Evolutionary conservation across 164 flowering plant species (phyloP).

Genomic region (Buxus sempervirens): DNA sequence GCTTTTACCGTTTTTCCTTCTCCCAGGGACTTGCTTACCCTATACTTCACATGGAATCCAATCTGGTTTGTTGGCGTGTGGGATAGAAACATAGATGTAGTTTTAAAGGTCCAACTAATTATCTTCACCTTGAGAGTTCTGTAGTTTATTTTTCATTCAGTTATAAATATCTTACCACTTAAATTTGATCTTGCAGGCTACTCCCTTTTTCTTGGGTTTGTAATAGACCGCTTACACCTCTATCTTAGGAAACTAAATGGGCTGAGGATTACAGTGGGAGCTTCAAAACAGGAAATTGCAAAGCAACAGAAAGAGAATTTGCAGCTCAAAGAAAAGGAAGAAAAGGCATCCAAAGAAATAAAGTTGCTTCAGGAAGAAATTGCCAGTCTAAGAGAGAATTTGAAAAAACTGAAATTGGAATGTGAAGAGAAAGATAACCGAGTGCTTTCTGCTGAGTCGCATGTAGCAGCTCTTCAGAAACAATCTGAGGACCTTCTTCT

Average conservation of each 20-base stretch:
- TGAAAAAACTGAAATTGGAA: slow-evolving; percentile 64
- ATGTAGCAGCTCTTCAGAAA: slow-evolving; percentile 79
- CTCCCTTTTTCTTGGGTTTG: slow-evolving; percentile 73
- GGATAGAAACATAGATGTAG: too few species aligned
- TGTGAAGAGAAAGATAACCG: slow-evolving; percentile 64
- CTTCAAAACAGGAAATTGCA: slow-evolving; percentile 59
- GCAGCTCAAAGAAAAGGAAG: slow-evolving; percentile 64
- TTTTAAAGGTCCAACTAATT: too few species aligned
- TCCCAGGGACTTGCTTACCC: not conserved
- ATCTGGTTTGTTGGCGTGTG: not conserved
- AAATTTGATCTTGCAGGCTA: slow-evolving; percentile 50
- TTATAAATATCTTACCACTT: not conserved
- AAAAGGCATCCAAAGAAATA: slow-evolving; percentile 50
- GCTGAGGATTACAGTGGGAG: slow-evolving; percentile 41
- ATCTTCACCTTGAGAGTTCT: not conserved
- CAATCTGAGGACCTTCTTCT: slow-evolving; percentile 88
- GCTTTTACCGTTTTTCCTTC: too few species aligned
- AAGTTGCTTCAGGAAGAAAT: slow-evolving; percentile 53
- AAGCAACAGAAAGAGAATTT: slow-evolving; percentile 51
- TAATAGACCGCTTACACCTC: slow-evolving; percentile 83
- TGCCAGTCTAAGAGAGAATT: slow-evolving; percentile 35
- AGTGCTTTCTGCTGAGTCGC: slow-evolving; percentile 69
- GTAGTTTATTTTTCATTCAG: not conserved
- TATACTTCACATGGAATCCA: not conserved
- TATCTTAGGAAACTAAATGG: slow-evolving; percentile 57